Conservation (phyloP, 345 rosid species). For the Schrenkiella parvula region DNA sequence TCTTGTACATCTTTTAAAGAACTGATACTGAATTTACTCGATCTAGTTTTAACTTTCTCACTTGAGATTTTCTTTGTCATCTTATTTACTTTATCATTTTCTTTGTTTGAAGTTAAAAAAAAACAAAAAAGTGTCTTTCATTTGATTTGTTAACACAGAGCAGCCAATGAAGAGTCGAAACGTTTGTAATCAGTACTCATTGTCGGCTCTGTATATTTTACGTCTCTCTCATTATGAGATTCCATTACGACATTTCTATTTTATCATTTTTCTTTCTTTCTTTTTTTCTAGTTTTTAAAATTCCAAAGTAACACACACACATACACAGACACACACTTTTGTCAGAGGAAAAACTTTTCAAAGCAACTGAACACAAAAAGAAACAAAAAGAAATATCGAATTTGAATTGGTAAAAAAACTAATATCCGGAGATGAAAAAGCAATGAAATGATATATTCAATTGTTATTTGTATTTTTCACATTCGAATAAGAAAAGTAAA, state of each 20-base stretch:
- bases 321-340: not conserved
- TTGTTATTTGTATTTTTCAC: not conserved
- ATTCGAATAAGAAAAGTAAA: not conserved
- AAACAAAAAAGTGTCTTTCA: not conserved
- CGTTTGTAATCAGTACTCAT: not conserved
- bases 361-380: not conserved
- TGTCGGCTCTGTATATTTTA: not conserved
- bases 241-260: slow-evolving; percentile 6
- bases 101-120: not conserved
- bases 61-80: not conserved
- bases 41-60: not conserved
- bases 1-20: not conserved
- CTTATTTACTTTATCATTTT: not conserved
- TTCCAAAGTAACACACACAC: not conserved
- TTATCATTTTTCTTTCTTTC: not conserved
- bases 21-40: slow-evolving; percentile 9
- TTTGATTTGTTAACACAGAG: not conserved
- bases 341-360: not conserved
- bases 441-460: not conserved
- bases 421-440: not conserved
- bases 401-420: not conserved
- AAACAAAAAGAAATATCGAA: not conserved
- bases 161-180: slow-evolving; percentile 15
- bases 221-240: not conserved
- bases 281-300: not conserved